Conservation (phyloP, 352 stramenopile species). For the Peronospora belbahrii region DNA sequence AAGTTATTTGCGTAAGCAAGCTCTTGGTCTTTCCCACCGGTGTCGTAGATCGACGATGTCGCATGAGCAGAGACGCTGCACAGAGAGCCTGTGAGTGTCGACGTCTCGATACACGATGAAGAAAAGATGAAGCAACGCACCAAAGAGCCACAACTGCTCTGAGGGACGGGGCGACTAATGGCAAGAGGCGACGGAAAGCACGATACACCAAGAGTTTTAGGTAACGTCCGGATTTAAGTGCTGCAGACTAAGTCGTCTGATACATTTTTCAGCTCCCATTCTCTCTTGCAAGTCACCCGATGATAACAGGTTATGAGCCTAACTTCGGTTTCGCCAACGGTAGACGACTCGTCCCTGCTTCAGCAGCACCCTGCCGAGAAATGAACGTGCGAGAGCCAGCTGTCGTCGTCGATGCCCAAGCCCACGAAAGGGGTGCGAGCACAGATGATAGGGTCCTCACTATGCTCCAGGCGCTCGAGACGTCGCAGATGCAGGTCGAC, state of each 20-base stretch:
- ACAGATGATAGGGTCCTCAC: not conserved
- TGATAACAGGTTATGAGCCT: not conserved
- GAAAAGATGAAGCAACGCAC: too few relatives aligned
- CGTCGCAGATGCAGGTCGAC: not conserved
- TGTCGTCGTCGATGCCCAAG: not conserved
- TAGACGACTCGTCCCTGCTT: not conserved
- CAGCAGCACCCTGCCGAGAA: not conserved
- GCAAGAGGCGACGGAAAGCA: too few relatives aligned
- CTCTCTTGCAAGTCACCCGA: not conserved
- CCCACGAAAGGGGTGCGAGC: not conserved
- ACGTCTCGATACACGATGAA: too few relatives aligned
- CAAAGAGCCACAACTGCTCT: too few relatives aligned
- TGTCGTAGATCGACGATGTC: not conserved
- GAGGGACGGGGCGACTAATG: too few relatives aligned
- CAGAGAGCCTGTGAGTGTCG: too few relatives aligned
- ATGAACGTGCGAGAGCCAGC: not conserved
- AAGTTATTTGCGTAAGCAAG: too few relatives aligned
- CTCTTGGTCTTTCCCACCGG: too few relatives aligned
- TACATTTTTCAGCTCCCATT: not conserved
- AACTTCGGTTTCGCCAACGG: not conserved
- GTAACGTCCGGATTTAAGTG: too few relatives aligned
- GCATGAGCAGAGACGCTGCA: not conserved
- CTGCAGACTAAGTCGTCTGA: too few relatives aligned
- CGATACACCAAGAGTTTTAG: too few relatives aligned
- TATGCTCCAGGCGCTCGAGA: not conserved